A percentile compares a stretch with the other conserved stretches of the same genome.
phyloP scores from a whole-genome alignment of 2,329 filamentous ascomycete species.

The Aureobasidium vineae region DNA sequence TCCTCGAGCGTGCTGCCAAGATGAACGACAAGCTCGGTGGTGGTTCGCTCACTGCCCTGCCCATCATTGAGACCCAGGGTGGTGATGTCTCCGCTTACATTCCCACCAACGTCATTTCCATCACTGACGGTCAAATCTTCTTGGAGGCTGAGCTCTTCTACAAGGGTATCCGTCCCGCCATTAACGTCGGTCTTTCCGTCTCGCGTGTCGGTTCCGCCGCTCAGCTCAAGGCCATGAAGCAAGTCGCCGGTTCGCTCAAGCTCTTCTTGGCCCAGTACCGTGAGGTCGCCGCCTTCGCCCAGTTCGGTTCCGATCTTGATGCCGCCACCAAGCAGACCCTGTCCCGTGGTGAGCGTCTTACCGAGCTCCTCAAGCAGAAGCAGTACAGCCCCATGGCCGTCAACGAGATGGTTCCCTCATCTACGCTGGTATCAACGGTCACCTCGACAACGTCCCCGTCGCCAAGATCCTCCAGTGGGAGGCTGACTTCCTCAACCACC shows the following conservation, averaged over 20 bases:
- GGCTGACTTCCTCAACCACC: constrained; percentile 86
- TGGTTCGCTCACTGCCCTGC: constrained; percentile 95
- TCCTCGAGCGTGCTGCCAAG: constrained; percentile 99
- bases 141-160: constrained; percentile 99
- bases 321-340: constrained; percentile 99
- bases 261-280: constrained; percentile 99
- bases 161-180: constrained; percentile 99
- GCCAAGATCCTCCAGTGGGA: constrained; percentile 92
- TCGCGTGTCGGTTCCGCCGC: constrained; percentile 99
- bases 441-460: constrained; percentile 85
- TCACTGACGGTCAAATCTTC: constrained; percentile 99
- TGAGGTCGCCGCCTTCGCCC: constrained; percentile 99
- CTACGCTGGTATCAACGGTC: constrained; percentile 98
- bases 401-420: constrained; percentile 99
- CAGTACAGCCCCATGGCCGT: constrained; percentile 99
- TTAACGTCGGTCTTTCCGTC: constrained; percentile 99
- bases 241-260: constrained; percentile 99
- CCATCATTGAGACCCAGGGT: constrained; percentile 99
- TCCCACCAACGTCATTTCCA: constrained; percentile 99
- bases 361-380: constrained; percentile 99
- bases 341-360: constrained; percentile 95
- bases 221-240: constrained; percentile 99
- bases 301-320: constrained; percentile 99
- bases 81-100: constrained; percentile 99
- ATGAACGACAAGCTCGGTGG: constrained; percentile 94